Conservation (phyloP, 305 asterid genomes). For the Fraxinus platypoda region DNA sequence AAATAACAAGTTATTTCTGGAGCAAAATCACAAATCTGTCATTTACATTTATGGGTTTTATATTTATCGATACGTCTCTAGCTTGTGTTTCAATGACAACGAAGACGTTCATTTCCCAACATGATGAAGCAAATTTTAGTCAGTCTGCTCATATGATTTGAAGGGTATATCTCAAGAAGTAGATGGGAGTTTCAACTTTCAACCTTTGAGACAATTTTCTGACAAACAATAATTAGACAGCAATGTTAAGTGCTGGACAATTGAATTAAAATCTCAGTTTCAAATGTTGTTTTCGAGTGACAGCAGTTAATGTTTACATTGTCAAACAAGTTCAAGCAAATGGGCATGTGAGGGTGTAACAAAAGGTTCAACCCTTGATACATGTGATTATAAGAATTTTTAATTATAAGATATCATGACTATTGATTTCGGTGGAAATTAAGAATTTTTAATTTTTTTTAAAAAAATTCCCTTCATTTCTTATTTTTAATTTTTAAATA, state of each 20-base stretch:
- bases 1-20: background rate
- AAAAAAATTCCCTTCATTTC: background rate
- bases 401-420: background rate
- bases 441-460: background rate
- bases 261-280: conserved; percentile 14
- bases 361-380: conserved; percentile 22
- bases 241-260: background rate
- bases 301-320: conserved; percentile 11
- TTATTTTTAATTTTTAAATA: background rate
- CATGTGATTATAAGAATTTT: conserved; percentile 32
- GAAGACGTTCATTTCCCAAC: background rate
- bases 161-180: background rate
- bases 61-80: background rate
- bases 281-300: conserved; percentile 26
- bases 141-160: background rate
- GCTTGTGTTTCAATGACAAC: background rate
- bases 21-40: background rate
- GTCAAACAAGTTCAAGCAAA: conserved; percentile 23
- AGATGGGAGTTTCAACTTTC: background rate
- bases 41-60: background rate
- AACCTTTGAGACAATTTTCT: background rate
- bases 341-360: conserved; percentile 30
- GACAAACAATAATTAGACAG: background rate
- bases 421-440: background rate
- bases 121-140: background rate